Base-by-base conservation (phyloP, 345 rosid genomes). In the Populus davidiana region DNA sequence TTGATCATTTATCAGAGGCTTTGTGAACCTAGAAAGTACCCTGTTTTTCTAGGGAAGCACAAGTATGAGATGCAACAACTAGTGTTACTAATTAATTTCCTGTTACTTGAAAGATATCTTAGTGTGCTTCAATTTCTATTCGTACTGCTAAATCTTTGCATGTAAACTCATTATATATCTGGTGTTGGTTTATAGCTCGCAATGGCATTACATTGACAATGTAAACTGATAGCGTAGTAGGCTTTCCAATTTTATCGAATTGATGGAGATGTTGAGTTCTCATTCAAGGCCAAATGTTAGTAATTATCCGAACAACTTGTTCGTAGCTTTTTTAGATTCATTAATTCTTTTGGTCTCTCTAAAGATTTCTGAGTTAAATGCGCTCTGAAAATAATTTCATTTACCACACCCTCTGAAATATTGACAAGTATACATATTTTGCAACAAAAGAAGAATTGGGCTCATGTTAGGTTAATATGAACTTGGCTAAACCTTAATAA, bases 261-360 rank as follows among this genome's bases (percentile, higher is more conserved):
- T 92, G 61, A 88, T 93, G 97, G 98, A 95, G 86, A 95, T 91
- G 97, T 83, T 92, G 82, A 95, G 92, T 86, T 92, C 94, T 70
- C 90, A 91, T 83, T 81, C 94, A 70, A 95, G 82, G 79, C 96
- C 96, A 39, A 89, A 79, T 87, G 99, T 93, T 86, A 71, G 49
- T 49, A 50, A 72, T 72, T 69, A 18, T 71, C 35, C 38, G 5
- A 31, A 25, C 25, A 25, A 25, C 17, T 65, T 66, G n/a, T 52
- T 49, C 31, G 3, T 39, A 29, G 52, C 17, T 31, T 66, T 41
- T 59, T 9, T 29, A 10, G 20, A 16, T 67, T 14, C 33, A 10
- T 17, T 75, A n/a, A 13, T 18, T 12, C 47, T 50, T 33, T 33
- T 33, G 35, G 4, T 33, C 47, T 50, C 49, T 21, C 12, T 18